Evolutionary conservation across 2,329 filamentous ascomycete species (phyloP).

Genomic region (Fusarium guadeloupense): DNA sequence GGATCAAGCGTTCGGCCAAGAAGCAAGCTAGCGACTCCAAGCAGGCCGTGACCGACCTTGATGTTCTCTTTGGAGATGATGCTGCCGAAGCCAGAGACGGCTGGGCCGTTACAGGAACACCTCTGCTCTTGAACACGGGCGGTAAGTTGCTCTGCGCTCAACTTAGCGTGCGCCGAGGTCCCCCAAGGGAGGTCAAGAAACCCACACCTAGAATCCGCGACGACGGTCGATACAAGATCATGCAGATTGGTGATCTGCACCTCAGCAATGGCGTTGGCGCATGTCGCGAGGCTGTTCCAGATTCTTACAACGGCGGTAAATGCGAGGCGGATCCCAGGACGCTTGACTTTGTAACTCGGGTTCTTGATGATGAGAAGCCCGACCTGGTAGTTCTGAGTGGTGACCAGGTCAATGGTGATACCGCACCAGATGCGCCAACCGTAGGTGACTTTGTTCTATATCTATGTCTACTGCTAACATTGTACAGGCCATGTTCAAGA

Average conservation of each 20-base stretch:
- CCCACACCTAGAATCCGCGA: constrained; percentile 81
- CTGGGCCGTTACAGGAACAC: constrained; percentile 81
- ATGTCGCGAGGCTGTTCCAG: constrained; percentile 87
- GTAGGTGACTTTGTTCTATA: constrained; percentile 54
- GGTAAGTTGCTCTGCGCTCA: constrained; percentile 73
- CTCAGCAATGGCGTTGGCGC: constrained; percentile 86
- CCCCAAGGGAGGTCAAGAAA: constrained; percentile 69
- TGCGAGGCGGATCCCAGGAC: constrained; percentile 95
- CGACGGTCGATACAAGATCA: constrained; percentile 95
- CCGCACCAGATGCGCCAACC: constrained; percentile 88
- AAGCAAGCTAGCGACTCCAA: constrained; percentile 79
- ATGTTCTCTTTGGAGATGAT: constrained; percentile 89
- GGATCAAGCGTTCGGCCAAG: constrained; percentile 80
- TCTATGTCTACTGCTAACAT: constrained; percentile 16
- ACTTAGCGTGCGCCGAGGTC: constrained; percentile 80
- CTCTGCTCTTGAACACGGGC: constrained; percentile 74
- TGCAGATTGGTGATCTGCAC: constrained; percentile 95
- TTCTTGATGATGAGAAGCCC: constrained; percentile 92
- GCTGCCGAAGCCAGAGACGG: constrained; percentile 88
- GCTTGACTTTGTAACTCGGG: constrained; percentile 82
- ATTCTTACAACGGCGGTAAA: constrained; percentile 73
- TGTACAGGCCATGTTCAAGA: constrained; percentile 85
- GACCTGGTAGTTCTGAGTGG: constrained; percentile 92
- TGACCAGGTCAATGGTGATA: constrained; percentile 95
- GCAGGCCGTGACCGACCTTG: constrained; percentile 79